Base-by-base conservation (phyloP, 768 basidiomycete species). In the Agrocybe praecox region DNA sequence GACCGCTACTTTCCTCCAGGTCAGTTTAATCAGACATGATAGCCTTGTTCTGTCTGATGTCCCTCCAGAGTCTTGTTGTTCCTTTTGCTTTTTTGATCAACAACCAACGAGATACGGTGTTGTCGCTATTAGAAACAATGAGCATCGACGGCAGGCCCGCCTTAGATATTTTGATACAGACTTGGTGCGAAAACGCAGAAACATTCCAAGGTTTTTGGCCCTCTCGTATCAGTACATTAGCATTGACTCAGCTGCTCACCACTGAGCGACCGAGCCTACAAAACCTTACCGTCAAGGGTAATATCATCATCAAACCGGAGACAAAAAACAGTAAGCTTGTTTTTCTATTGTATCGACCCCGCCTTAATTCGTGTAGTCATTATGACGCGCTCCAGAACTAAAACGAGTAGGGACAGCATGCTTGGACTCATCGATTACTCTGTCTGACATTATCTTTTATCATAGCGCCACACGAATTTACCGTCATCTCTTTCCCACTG, bases 181-280 rank as follows among this genome's bases (percentile, higher is more conserved):
- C 91, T 0, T 98, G 96, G 96, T 92, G 91, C 66, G 96, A 99
- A 69, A 96, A 95, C 64, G 88, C 89, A 12, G 91, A 94, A 71
- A 93, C 89, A 5, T 92, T 98, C 81, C 93, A 94, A 67, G 96
- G 97, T 26, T 94, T 89, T 71, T 98, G 96, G 96, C 88, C 93
- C 10, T 85, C 87, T 4, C 85, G 93, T 29, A 82, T 96, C 64
- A 95, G 93, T 70, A 88, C 85, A 36, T 74, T 98, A 53, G 96
- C 90, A 1, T 74, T 99, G 49, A 83, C 83, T 24, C 84, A 90
- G 58, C 78, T 98, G 21, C 89, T 90, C 66, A 73, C 74, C 0
- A 83, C 86, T 6, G 80, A 84, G 52, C 80, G 89, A n/a, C 79
- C 86, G 11, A 84, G 82, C 57, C 63, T 98, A 61, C 83, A 84